Percentiles rank a stretch among this genome's conserved stretches.
Conservation (phyloP, 768 basidiomycete genomes). For the Serendipita sp. region DNA sequence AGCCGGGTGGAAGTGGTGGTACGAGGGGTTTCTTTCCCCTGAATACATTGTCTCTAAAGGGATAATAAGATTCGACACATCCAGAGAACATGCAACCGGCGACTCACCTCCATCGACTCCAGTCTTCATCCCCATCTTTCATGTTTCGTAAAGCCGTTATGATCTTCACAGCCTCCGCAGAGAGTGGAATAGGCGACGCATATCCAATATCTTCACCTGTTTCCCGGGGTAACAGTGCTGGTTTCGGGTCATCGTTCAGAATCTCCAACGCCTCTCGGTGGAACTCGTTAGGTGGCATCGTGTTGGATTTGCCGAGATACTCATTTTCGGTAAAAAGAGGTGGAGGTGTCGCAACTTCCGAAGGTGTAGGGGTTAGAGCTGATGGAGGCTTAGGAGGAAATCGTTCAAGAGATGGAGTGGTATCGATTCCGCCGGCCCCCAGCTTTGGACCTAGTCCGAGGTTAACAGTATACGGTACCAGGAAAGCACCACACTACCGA, state of each 20-base stretch:
- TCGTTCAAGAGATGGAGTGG: slow-evolving; percentile 49
- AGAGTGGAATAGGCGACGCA: slow-evolving; percentile 71
- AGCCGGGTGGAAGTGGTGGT: background rate
- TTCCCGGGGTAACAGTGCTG: slow-evolving; percentile 51
- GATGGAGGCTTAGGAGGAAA: slow-evolving; percentile 41
- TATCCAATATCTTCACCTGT: slow-evolving; percentile 79
- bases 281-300: slow-evolving; percentile 1
- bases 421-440: slow-evolving; percentile 71
- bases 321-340: background rate
- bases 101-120: slow-evolving; percentile 48
- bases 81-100: background rate
- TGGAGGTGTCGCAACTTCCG: slow-evolving; percentile 13
- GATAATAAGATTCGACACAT: background rate
- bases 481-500: slow-evolving; percentile 18
- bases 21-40: slow-evolving; percentile 4
- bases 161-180: slow-evolving; percentile 58
- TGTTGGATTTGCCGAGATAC: background rate
- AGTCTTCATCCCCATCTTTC: slow-evolving; percentile 84
- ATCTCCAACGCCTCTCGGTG: slow-evolving; percentile 7
- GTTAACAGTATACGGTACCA: background rate
- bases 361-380: slow-evolving; percentile 16
- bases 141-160: slow-evolving; percentile 67
- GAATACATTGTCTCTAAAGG: background rate
- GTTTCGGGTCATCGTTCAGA: background rate
- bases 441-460: slow-evolving; percentile 34